phyloP scores from a whole-genome alignment of 331 rosid species.

The Malus hybrid region DNA sequence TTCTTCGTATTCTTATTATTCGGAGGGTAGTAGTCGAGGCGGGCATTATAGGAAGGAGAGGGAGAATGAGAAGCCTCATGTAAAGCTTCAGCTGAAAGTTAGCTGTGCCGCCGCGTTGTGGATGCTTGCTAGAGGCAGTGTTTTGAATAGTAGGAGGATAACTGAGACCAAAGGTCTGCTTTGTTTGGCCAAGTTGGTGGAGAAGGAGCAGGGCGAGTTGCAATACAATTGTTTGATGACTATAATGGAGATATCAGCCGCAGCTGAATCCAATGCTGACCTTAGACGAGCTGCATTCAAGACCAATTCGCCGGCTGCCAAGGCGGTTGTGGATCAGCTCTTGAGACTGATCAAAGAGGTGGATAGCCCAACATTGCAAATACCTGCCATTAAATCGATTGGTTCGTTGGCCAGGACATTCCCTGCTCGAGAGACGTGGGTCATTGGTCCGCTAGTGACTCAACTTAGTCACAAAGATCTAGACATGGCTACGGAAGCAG shows the following conservation, averaged over 20 bases:
- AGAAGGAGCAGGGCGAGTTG: conserved; percentile 63
- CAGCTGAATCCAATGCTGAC: conserved; percentile 67
- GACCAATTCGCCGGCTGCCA: conserved; percentile 73
- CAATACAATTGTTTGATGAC: conserved; percentile 77
- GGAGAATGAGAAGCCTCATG: conserved; percentile 46
- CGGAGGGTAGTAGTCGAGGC: conserved; percentile 51
- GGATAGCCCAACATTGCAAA: conserved; percentile 39
- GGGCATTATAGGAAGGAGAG: conserved; percentile 45
- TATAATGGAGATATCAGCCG: conserved; percentile 72
- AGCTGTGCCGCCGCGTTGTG: conserved; percentile 74
- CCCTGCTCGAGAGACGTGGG: conserved; percentile 70
- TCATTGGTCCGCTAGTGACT: conserved; percentile 51
- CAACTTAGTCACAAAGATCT: conserved; percentile 39
- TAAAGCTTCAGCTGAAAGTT: conserved; percentile 43
- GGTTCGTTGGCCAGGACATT: conserved; percentile 89
- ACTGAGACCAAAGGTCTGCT: conserved; percentile 83
- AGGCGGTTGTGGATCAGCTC: conserved; percentile 75
- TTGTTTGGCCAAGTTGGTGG: conserved; percentile 72
- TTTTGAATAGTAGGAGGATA: conserved; percentile 46
- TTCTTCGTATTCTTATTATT: conserved; percentile 18
- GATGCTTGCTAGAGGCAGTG: conserved; percentile 65
- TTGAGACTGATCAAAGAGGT: conserved; percentile 47
- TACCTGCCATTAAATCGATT: conserved; percentile 62
- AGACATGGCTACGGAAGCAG: conserved; percentile 65
- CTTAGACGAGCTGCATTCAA: conserved; percentile 72